Base-by-base conservation (phyloP, 2,329 filamentous ascomycete species). In the Parafenestella ontariensis region DNA sequence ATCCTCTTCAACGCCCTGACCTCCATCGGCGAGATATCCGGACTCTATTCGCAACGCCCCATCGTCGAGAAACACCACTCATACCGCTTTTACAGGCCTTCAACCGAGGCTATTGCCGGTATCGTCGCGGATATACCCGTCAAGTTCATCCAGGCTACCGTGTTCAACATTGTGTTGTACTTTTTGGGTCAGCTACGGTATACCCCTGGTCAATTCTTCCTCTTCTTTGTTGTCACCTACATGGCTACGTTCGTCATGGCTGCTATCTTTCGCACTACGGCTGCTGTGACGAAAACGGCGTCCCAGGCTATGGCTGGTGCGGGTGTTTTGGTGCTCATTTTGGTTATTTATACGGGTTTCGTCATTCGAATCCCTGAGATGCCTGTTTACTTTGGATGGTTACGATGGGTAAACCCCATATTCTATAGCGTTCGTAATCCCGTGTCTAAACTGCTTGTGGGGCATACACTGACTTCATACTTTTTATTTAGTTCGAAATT, bases 61-160 rank as follows among this genome's bases (percentile, higher is more conserved):
- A 95, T 96, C 64, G 91, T 97, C 55, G 92, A 96, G 68, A 96
- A 96, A 72, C 93, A 96, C 66, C 79, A 83, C 48, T 87, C 89
- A 23, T 96, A 96, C 71, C 91, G 92, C 13, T 84, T 96, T 33
- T 96, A 96, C 65, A 92, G 96, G 69, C 92, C 93, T 0, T 90
- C 89, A 8, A 89, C 91, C 5, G 92, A 97, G 80, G 91, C 91
- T 13, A 82, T 91, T 56, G 86, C 90, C 0, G 94, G 90, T 2
- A 93, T 96, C 85, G 76, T 96, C 15, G 88, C 86, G 60, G 93
- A 96, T 64, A 77, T 96, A 75, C 92, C 92, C 0, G 90, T 91
- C 74, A 96, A 94, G 72, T 76, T 96, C 3, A 34, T 77, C 4
- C 91, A 91, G 61, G 78, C 86, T 1, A 80, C 92, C 53, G 76